Evolutionary conservation across 768 basidiomycete genomes (phyloP).

Genomic region (Chalciporus pseudorubinellus): DNA sequence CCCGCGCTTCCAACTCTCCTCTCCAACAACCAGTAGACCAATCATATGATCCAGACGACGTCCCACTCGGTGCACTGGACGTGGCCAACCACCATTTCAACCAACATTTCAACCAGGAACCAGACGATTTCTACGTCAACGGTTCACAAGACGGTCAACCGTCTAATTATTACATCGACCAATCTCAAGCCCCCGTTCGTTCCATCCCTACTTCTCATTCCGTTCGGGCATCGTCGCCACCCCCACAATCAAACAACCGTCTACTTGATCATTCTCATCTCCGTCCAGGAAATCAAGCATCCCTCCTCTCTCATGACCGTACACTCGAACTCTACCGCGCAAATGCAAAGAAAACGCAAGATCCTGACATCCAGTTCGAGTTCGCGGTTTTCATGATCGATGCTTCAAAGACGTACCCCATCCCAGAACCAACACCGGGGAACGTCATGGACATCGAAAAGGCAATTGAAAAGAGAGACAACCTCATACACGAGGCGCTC

Average conservation of each 20-base stretch:
- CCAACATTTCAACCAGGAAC: conserved; percentile 34
- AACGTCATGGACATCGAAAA: conserved; percentile 81
- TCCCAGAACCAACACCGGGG: conserved; percentile 64
- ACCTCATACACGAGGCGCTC: conserved; percentile 85
- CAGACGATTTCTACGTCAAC: conserved; percentile 40
- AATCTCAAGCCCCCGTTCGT: conserved; percentile 8
- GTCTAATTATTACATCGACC: conserved; percentile 31
- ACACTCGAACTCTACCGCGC: conserved; percentile 96
- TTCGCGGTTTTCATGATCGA: conserved; percentile 99
- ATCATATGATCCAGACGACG: conserved; percentile 40
- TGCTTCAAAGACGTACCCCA: conserved; percentile 85
- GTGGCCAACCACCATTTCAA: conserved; percentile 17
- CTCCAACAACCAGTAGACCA: conserved; percentile 31
- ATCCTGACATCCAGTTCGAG: conserved; percentile 96
- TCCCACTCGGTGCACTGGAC: conserved; percentile 30
- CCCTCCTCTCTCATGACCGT: conserved; percentile 90
- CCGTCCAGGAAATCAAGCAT: conserved; percentile 87
- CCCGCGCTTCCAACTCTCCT: conserved; percentile 20
- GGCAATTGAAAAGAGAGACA: conserved; percentile 79
- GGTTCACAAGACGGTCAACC: conserved; percentile 10
- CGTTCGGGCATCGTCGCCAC: conserved; percentile 64
- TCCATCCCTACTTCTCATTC: conserved; percentile 51
- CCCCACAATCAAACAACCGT: conserved; percentile 47
- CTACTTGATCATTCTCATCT: conserved; percentile 91
- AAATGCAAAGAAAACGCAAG: conserved; percentile 98